These are phyloP conservation scores for Alliaria petiolata DNA, from an alignment of 345 rosid genomes.

Conservation along the genomic window DNA sequence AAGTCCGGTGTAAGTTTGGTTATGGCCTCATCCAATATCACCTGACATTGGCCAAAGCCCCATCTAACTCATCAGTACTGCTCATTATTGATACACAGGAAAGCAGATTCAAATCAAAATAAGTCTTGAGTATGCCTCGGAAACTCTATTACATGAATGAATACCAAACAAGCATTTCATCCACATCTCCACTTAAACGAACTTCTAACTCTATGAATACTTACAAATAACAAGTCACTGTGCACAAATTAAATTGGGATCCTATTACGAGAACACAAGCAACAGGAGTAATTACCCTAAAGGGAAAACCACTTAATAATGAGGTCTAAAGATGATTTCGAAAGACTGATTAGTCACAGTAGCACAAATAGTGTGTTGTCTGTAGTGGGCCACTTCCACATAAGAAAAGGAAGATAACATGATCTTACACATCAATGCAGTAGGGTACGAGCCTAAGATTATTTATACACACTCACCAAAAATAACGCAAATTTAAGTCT, in stretches of 20 bases:
- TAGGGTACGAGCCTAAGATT: slow-evolving; percentile 23
- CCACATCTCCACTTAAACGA: no score
- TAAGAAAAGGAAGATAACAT: slow-evolving; percentile 18
- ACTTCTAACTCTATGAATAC: neutral
- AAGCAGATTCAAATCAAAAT: no score
- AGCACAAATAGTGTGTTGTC: slow-evolving; percentile 20
- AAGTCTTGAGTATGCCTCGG: neutral
- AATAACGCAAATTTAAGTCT: slow-evolving; percentile 4
- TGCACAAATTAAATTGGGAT: no score
- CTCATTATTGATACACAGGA: no score
- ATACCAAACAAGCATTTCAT: no score
- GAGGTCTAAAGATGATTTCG: slow-evolving; percentile 4
- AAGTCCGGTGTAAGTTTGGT: slow-evolving; percentile 64
- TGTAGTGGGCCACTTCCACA: slow-evolving; percentile 29
- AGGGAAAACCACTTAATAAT: neutral
- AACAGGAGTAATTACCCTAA: slow-evolving; percentile 5
- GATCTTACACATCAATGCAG: slow-evolving; percentile 26
- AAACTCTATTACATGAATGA: no score
- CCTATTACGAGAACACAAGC: neutral
- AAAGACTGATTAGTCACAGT: slow-evolving; percentile 20
- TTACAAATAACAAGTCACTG: slow-evolving; percentile 1
- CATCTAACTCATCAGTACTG: no score
- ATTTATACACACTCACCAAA: slow-evolving; percentile 14
- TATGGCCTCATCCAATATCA: slow-evolving; percentile 89
- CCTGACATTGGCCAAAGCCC: slow-evolving; percentile 47